Evolutionary conservation across 495 filamentous ascomycete genomes (phyloP).

Genomic region (Aspergillus baeticus): DNA sequence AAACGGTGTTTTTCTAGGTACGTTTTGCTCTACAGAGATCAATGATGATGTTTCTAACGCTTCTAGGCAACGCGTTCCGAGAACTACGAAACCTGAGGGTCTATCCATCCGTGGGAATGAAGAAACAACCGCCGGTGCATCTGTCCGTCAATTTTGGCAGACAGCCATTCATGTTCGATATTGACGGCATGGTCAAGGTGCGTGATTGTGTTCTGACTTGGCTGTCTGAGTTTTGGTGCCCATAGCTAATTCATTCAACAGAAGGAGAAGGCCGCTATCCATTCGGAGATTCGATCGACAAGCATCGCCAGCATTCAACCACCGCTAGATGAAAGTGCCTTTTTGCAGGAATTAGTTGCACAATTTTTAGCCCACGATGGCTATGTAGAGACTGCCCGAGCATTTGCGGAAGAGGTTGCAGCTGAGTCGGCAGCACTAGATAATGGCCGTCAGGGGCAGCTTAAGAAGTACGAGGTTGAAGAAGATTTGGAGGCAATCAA

Average conservation of each 20-base stretch:
- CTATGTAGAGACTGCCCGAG: constrained; percentile 90
- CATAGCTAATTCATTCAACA: constrained; percentile 27
- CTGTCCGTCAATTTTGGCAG: constrained; percentile 91
- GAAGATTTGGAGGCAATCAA: constrained; percentile 88
- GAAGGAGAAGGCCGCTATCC: constrained; percentile 61
- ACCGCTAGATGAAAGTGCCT: constrained; percentile 65
- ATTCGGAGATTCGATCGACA: constrained; percentile 52
- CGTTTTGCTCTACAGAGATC: constrained; percentile 15
- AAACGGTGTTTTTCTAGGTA: constrained; percentile 80
- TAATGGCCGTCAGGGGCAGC: constrained; percentile 47
- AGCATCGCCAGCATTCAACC: constrained; percentile 59
- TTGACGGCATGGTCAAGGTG: constrained; percentile 83
- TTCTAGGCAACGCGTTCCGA: constrained; percentile 73
- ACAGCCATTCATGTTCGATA: constrained; percentile 85
- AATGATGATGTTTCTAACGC: not conserved
- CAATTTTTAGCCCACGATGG: constrained; percentile 95
- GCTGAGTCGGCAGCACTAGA: constrained; percentile 65
- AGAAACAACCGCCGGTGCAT: constrained; percentile 75
- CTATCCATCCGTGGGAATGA: constrained; percentile 92
- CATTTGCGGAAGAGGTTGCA: constrained; percentile 82
- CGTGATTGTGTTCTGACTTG: constrained; percentile 3
- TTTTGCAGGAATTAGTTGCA: constrained; percentile 80
- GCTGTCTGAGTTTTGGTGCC: not conserved
- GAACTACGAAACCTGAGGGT: constrained; percentile 68
- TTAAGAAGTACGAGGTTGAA: constrained; percentile 68